phyloP scores from a whole-genome alignment of 192 early-diverging fungal species.

The Chytriomyces hyalinus region DNA sequence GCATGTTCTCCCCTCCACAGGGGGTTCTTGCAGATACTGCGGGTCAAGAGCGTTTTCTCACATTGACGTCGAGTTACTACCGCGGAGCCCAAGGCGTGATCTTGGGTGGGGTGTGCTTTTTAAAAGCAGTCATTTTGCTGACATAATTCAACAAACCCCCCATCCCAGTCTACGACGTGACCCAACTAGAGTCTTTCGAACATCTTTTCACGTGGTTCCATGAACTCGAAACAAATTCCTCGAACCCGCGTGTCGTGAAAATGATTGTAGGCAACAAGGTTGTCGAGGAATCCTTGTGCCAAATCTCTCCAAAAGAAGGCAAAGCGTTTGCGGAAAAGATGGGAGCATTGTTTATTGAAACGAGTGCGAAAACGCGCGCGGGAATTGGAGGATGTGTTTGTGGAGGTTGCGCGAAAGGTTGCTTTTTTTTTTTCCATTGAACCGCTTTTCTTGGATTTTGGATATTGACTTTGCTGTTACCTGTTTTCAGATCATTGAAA shows the following conservation, averaged over 20 bases:
- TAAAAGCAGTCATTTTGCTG: neutral
- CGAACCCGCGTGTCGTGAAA: constrained; percentile 85
- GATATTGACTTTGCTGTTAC: constrained; percentile 4
- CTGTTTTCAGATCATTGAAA: constrained; percentile 62
- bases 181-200: constrained; percentile 90
- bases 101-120: constrained; percentile 61
- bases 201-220: constrained; percentile 91
- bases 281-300: constrained; percentile 76
- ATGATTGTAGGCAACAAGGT: constrained; percentile 99
- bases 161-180: constrained; percentile 98
- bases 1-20: constrained; percentile 41
- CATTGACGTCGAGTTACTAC: constrained; percentile 96
- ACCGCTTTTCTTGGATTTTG: neutral
- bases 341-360: constrained; percentile 94
- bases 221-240: constrained; percentile 92
- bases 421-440: constrained; percentile 27
- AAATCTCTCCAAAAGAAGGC: constrained; percentile 86
- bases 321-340: constrained; percentile 84
- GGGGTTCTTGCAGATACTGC: constrained; percentile 80
- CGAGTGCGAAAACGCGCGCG: constrained; percentile 91
- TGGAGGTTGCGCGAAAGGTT: constrained; percentile 91
- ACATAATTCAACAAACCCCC: neutral
- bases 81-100: constrained; percentile 98
- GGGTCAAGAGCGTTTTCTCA: constrained; percentile 97
- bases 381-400: constrained; percentile 95